Evolutionary conservation across 257 asterid species (phyloP), one percentile per base, ranked within the genome.

Genomic region (Avicennia marina): DNA sequence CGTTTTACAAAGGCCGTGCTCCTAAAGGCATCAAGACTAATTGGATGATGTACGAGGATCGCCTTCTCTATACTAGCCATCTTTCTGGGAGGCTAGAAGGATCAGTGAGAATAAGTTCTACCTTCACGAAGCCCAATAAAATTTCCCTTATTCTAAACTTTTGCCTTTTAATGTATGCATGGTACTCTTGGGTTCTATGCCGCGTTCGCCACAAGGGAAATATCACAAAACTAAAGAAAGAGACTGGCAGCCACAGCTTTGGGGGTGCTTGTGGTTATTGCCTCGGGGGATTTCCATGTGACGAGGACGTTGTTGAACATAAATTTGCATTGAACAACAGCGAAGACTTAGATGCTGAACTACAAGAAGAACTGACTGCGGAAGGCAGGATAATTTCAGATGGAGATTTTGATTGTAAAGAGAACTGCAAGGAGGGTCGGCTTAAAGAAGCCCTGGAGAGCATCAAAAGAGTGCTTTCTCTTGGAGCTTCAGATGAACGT

Each of bases 1-100:
- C 69, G 12, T 69, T 69, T 55, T 74, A 69, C 39, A 41, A 44
- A 58, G 80, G 70, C 13, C 62, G 73, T 5, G 63, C 80, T 18
- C 76, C 72, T 0, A 67, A 65, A 24, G 80, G 80, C 4, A 40
- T 21, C 13, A 65, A 71, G 24, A 69, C 76, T 6, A 54, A 69
- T 42, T 74, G 76, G 76, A 60, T 66, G 61, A 65, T 74, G 76
- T 63, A 60, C 11, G 76, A 74, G 36, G 69, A 74, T 54, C 29
- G 78, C 18, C 66, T 73, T 31, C 55, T 33, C 22, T 29, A 25
- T 7, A 40, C 22, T 7, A 19, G 25, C 51, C 46, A 52, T 45
- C 26, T 29, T 10, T 13, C 31, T 17, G 15, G 32, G 10, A 39
- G 17, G 42, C 58, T 45, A 10, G 45, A 51, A 38, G 58, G 60